phyloP scores from a whole-genome alignment of 2,329 filamentous ascomycete species.

The Elsinoe fawcettii region DNA sequence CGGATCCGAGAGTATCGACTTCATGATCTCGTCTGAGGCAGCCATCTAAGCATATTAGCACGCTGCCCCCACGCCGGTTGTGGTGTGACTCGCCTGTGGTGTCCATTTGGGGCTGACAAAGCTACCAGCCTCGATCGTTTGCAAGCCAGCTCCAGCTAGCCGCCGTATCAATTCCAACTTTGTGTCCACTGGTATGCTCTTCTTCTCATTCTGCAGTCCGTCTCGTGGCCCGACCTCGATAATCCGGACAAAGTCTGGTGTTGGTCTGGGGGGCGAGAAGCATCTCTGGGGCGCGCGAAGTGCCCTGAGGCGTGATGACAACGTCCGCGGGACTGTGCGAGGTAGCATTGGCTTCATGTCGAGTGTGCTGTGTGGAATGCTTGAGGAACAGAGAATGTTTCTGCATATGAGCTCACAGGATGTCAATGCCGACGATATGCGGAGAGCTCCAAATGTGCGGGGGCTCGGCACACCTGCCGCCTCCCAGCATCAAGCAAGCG shows the following conservation, averaged over 20 bases:
- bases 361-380: background rate
- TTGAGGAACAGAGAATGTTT: background rate
- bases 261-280: constrained; percentile 24
- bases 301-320: background rate
- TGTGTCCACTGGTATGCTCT: constrained; percentile 58
- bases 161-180: constrained; percentile 70
- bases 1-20: constrained; percentile 55
- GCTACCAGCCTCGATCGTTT: constrained; percentile 70
- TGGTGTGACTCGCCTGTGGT: constrained; percentile 54
- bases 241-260: constrained; percentile 47
- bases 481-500: no score
- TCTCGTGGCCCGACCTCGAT: constrained; percentile 80
- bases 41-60: constrained; percentile 53
- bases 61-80: background rate
- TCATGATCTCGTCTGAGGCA: constrained; percentile 65
- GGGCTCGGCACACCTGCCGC: constrained; percentile 2
- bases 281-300: constrained; percentile 2
- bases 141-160: constrained; percentile 60
- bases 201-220: constrained; percentile 80
- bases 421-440: constrained; percentile 11
- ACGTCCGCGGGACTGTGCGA: background rate
- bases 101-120: constrained; percentile 82
- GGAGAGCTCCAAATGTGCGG: background rate
- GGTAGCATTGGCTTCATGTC: constrained; percentile 10
- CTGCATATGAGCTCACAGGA: background rate